phyloP scores from a whole-genome alignment of 1,139 yeast genomes.

The Entelexis sorbosivorans region DNA sequence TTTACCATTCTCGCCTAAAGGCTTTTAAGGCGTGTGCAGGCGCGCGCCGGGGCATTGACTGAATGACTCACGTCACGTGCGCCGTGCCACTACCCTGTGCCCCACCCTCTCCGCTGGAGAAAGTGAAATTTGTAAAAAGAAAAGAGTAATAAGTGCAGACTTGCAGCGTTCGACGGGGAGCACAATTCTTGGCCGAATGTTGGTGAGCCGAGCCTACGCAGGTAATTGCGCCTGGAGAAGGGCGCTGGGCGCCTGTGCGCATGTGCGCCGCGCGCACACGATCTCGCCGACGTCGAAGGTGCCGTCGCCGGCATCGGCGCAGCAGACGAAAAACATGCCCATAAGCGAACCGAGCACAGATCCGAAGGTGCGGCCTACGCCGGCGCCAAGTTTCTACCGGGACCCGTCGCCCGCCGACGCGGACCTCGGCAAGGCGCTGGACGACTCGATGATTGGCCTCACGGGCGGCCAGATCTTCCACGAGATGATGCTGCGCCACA shows the following conservation, averaged over 20 bases:
- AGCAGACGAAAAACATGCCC: slow-evolving; percentile 14
- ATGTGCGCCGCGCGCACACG: slow-evolving; percentile 16
- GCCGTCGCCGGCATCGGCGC: slow-evolving; percentile 5
- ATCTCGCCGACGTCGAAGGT: slow-evolving; percentile 17
- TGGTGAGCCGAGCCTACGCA: slow-evolving; percentile 3
- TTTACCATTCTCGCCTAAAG: too few relatives aligned
- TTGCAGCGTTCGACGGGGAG: neutral
- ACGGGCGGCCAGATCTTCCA: slow-evolving; percentile 97
- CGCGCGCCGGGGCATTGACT: neutral
- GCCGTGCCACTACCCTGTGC: neutral
- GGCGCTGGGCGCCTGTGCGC: neutral
- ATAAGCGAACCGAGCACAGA: neutral
- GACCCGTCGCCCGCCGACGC: neutral
- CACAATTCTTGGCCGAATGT: slow-evolving; percentile 3
- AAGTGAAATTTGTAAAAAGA: slow-evolving; percentile 5
- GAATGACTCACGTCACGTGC: slow-evolving; percentile 5
- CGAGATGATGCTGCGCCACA: slow-evolving; percentile 95
- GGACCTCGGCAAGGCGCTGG: slow-evolving; percentile 34
- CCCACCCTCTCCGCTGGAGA: neutral
- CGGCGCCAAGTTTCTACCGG: slow-evolving; percentile 42
- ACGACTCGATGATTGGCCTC: slow-evolving; percentile 81
- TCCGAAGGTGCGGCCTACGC: slow-evolving; percentile 34
- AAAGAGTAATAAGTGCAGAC: neutral
- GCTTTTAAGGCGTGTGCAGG: too few relatives aligned
- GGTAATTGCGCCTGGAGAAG: slow-evolving; percentile 6